phyloP scores from a whole-genome alignment of 768 basidiomycete genomes.

The Boletus bicolor region DNA sequence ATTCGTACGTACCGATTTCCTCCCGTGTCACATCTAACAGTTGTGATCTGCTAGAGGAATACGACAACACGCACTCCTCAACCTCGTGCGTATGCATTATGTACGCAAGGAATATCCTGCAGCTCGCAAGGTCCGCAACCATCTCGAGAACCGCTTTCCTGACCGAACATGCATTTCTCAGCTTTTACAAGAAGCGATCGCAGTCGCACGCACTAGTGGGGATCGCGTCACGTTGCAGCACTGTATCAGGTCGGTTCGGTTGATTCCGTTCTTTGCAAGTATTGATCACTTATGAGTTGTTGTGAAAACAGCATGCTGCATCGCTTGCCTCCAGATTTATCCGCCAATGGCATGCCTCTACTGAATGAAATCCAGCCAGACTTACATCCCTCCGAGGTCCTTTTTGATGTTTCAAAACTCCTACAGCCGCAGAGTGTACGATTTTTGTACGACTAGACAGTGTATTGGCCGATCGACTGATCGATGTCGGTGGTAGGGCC shows the following conservation, averaged over 20 bases:
- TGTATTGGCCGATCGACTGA: conserved; percentile 6
- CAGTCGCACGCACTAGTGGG: conserved; percentile 67
- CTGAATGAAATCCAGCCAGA: conserved; percentile 75
- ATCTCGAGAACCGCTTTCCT: background rate
- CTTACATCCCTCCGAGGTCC: conserved; percentile 70
- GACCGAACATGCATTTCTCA: conserved; percentile 28
- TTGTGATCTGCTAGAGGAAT: conserved; percentile 48
- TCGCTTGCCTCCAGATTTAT: conserved; percentile 53
- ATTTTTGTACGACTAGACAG: background rate
- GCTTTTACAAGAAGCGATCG: conserved; percentile 75
- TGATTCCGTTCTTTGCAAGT: background rate
- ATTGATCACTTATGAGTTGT: conserved; percentile 12
- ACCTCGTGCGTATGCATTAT: conserved; percentile 77
- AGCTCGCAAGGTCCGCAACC: conserved; percentile 54
- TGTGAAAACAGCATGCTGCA: conserved; percentile 55
- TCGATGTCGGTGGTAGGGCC: conserved; percentile 45
- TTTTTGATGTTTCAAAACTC: conserved; percentile 77
- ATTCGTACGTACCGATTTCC: conserved; percentile 56
- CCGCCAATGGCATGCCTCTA: conserved; percentile 40
- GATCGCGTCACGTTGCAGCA: conserved; percentile 74
- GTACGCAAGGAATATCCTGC: conserved; percentile 63
- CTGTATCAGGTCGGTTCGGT: conserved; percentile 61
- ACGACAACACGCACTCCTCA: conserved; percentile 77
- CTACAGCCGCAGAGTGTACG: conserved; percentile 61
- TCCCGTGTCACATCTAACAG: background rate